Conservation (phyloP, 1,139 yeast genomes). For the Candida tunisiensis region DNA sequence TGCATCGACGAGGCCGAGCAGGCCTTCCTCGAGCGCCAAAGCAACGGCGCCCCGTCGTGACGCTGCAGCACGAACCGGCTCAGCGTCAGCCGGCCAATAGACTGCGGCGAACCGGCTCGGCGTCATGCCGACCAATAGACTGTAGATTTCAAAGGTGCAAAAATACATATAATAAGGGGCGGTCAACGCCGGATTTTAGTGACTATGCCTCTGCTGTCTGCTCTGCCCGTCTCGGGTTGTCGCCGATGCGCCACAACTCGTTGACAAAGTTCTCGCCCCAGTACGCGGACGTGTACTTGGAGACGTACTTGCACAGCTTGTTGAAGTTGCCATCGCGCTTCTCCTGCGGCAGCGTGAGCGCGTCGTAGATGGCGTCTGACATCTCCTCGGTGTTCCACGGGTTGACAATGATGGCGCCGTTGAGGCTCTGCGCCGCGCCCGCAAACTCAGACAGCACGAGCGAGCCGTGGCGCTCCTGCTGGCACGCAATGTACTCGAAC, state of each 20-base stretch:
- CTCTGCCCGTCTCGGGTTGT: too few species aligned
- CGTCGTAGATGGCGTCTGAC: conserved; percentile 71
- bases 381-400: conserved; percentile 98
- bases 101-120: too few species aligned
- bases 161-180: too few species aligned
- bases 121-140: too few species aligned
- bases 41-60: too few species aligned
- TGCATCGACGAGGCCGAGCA: conserved; percentile 90
- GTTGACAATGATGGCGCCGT: conserved; percentile 84
- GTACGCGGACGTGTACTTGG: conserved; percentile 83
- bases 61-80: too few species aligned
- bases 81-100: too few species aligned
- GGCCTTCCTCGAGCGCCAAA: too few species aligned
- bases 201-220: too few species aligned
- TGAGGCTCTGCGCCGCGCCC: conserved; percentile 96
- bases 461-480: conserved; percentile 71
- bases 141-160: too few species aligned
- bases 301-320: conserved; percentile 70
- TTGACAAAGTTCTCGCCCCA: conserved; percentile 97
- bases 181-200: too few species aligned
- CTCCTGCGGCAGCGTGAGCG: conserved; percentile 71
- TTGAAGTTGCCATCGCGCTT: conserved; percentile 63
- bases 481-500: conserved; percentile 95
- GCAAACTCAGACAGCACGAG: conserved; percentile 86
- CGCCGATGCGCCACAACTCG: conserved; percentile 32